phyloP scores from a whole-genome alignment of 768 basidiomycete genomes.

The Russula dissimulans region DNA sequence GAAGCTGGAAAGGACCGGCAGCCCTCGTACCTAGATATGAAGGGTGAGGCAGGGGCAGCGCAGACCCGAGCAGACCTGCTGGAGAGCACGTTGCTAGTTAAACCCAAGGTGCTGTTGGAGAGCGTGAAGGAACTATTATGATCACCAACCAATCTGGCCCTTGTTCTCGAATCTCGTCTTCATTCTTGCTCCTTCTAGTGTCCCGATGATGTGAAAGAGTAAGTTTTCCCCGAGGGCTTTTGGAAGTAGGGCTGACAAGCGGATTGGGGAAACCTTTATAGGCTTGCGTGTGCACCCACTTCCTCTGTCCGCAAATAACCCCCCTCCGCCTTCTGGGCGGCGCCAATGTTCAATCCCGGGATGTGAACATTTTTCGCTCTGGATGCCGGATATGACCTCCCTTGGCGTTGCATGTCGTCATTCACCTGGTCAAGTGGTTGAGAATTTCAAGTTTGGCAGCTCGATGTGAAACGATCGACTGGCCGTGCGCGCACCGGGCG shows the following conservation, averaged over 20 bases:
- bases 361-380: constrained; percentile 7
- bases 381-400: constrained; percentile 2
- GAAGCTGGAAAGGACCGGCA: constrained; percentile 1
- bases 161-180: constrained; percentile 5
- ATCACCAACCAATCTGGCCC: not conserved
- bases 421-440: constrained; percentile 1
- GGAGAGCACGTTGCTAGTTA: constrained; percentile 19
- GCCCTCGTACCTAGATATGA: constrained; percentile 9
- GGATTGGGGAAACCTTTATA: not conserved
- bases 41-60: constrained; percentile 6
- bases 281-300: constrained; percentile 2
- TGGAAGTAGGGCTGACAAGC: constrained; percentile 1
- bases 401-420: not conserved
- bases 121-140: constrained; percentile 21
- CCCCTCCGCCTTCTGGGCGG: not conserved
- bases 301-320: constrained; percentile 9
- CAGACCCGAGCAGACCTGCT: constrained; percentile 5
- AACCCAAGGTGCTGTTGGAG: constrained; percentile 20
- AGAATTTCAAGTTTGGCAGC: constrained; percentile 1
- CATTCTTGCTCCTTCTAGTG: constrained; percentile 8
- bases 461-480: constrained; percentile 1
- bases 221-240: not conserved
- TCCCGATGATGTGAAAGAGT: constrained; percentile 10
- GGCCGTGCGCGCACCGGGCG: constrained; percentile 9
- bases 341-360: not conserved